phyloP scores from a whole-genome alignment of 192 early-diverging fungal species.

The Coemansia reversa region DNA sequence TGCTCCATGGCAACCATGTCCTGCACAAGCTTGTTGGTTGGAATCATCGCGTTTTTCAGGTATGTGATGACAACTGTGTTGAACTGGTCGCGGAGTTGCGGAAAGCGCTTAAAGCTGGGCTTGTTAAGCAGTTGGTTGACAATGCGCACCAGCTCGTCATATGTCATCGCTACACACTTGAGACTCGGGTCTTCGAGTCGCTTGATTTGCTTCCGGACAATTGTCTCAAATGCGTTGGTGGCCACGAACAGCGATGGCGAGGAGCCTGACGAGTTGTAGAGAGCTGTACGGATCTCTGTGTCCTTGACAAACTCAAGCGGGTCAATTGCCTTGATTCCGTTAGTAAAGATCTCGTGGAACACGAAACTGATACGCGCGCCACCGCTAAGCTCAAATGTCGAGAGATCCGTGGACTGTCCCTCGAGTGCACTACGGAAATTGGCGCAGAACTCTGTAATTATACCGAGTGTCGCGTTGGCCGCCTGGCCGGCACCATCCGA shows the following conservation, averaged over 20 bases:
- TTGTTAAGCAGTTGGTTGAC: conserved; percentile 89
- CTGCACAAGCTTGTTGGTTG: conserved; percentile 92
- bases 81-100: conserved; percentile 87
- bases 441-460: conserved; percentile 98
- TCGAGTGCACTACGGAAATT: conserved; percentile 96
- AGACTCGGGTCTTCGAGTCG: conserved; percentile 96
- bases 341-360: conserved; percentile 95
- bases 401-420: conserved; percentile 93
- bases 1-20: conserved; percentile 94
- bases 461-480: conserved; percentile 90
- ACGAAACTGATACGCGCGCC: conserved; percentile 99
- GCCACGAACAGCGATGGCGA: conserved; percentile 97
- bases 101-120: conserved; percentile 95
- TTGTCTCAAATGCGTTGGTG: conserved; percentile 95
- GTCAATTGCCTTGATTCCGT: conserved; percentile 91
- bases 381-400: conserved; percentile 91
- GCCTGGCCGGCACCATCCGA: conserved; percentile 72
- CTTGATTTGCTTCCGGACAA: conserved; percentile 99
- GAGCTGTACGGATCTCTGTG: conserved; percentile 95
- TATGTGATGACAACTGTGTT: conserved; percentile 91
- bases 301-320: conserved; percentile 99
- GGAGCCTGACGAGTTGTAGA: conserved; percentile 98
- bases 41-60: conserved; percentile 85
- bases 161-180: conserved; percentile 93
- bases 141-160: conserved; percentile 97